Evolutionary conservation across 148 eudicot species (phyloP), one percentile per base, ranked within the genome.

Genomic region (Vaccinium myrtillus): DNA sequence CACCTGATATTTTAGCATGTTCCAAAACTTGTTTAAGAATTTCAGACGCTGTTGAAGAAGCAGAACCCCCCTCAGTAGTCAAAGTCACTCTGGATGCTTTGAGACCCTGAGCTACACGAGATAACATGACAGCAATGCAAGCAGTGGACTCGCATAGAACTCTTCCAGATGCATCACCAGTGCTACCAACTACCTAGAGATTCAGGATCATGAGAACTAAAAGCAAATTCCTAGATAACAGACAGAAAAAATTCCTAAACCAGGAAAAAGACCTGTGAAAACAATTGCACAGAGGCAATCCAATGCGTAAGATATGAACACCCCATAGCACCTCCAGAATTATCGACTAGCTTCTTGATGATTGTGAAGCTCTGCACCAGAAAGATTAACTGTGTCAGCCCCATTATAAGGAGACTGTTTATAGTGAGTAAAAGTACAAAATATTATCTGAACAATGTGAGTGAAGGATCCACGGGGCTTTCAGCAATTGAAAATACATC

Each of bases 271-370:
- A 97, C 99, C 98, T 95, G 91, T 87, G 93, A 86, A 84, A 90
- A 97, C 78, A 95, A 82, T 77, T 92, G 96, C 39, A 94, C 92
- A 27, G 94, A 80, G 16, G 93, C 90, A 85, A 91, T 92, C 98
- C 99, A 97, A 74, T 93, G 96, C 76, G 89, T 90, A 79, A 92
- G 90, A 87, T 86, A 94, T 82, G 98, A 94, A 84, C 88, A 84
- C 18, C 94, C 95, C 86, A 87, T 86, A 87, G 86, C 79, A 86
- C 90, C 91, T 82, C 88, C 93, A 86, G 49, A 84, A 87, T 87
- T 83, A 63, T 94, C 98, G 61, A 95, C 49, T 70, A 97, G 89
- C 84, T 87, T 94, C 87, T 86, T 95, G 48, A 90, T 85, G 39
- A 93, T 81, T 65, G 87, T 87, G 84, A 95, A 93, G 84, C 93